Base-by-base conservation (phyloP, 2,329 filamentous ascomycete species). In the Trichothecium sympodiale region DNA sequence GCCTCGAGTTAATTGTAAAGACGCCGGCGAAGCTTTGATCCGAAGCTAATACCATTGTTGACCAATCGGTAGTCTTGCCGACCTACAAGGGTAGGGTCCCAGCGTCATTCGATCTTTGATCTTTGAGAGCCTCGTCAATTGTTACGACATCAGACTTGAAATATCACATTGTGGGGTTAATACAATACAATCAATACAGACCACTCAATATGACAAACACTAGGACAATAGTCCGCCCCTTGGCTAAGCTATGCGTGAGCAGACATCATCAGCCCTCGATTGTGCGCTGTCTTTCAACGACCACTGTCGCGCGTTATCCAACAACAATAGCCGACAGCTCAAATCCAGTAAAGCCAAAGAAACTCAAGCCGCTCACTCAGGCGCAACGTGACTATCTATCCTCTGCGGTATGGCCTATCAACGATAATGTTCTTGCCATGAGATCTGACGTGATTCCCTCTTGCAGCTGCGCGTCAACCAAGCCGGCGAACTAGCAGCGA, bases 401-500 rank as follows among this genome's bases (percentile, higher is more conserved):
- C 39, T 74, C 80, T 18, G 85, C 85, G 13, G 76, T 80, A 63
- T 45, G 69, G 49, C 14, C 25, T 12, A 8, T 15, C 10, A 12
- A 3, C 27, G 6, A n/a, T 18, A 17, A n/a, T 17, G 17, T n/a
- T 16, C 9, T 27, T 14, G 17, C 31, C 12, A 29, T 8, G n/a
- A n/a, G n/a, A n/a, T n/a, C 33, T 33, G 13, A 30, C 14, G 27
- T 13, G 13, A 41, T 48, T 36, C 46, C 36, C 37, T 13, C 25
- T 5, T 34, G 9, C 48, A 81, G 76, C 77, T 96, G 20, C 86
- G 91, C 42, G 91, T 98, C 38, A 96, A 98, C 60, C 91, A 98
- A 62, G 87, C 91, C 17, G 91, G 91, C 53, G 91, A 98, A 62
- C 76, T 98, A n/a, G 91, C 91, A 37, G 91, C 91, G 20, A 89